Evolutionary conservation across 116 monocot genomes (phyloP).

Genomic region (Dioscorea cayenensis): DNA sequence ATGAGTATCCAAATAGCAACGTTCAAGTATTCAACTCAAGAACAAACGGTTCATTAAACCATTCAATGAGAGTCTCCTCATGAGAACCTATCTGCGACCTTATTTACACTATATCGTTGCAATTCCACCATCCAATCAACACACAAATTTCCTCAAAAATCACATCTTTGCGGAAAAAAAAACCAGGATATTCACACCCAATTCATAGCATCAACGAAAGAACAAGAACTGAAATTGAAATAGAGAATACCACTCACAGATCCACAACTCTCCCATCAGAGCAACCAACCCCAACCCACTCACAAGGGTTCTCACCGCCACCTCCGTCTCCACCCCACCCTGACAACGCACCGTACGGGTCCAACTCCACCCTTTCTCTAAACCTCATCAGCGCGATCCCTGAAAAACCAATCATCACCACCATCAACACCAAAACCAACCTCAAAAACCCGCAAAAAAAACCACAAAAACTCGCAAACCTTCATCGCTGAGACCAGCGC

Average conservation of each 20-base stretch:
- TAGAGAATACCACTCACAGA: slow-evolving; percentile 27
- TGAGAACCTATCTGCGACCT: no score
- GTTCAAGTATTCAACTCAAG: no score
- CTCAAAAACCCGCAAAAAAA: no score
- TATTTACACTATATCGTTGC: no score
- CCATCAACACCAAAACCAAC: neutral
- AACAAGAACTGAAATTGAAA: neutral
- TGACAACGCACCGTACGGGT: slow-evolving; percentile 20
- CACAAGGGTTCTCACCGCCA: slow-evolving; percentile 11
- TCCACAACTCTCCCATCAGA: slow-evolving; percentile 22
- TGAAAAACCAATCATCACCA: neutral
- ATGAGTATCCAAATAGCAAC: no score
- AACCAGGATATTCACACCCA: neutral
- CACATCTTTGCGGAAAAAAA: no score
- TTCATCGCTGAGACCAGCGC: slow-evolving; percentile 1
- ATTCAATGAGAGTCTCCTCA: no score
- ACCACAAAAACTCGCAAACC: neutral
- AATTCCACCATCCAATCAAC: no score
- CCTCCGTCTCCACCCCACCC: slow-evolving; percentile 16
- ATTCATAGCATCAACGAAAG: neutral
- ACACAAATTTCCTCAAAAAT: no score
- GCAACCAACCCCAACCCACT: slow-evolving; percentile 34
- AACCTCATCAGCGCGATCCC: slow-evolving; percentile 27
- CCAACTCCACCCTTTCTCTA: slow-evolving; percentile 21
- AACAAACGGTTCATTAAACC: no score